Evolutionary conservation across 2,329 filamentous ascomycete species (phyloP).

Genomic region (Diaporthe sp.): DNA sequence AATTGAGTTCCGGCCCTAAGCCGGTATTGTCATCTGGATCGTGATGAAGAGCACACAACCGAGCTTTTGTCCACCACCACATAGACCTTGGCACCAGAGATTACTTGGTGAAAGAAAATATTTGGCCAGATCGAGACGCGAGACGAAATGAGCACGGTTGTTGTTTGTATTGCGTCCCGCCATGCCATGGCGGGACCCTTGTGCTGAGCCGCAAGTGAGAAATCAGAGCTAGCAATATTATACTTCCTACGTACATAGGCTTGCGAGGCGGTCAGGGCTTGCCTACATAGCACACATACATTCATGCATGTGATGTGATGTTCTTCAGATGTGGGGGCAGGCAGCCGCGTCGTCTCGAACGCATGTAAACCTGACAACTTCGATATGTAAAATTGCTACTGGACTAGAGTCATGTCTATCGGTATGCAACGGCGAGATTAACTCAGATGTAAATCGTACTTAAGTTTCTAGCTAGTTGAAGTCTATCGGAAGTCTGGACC

Average conservation of each 20-base stretch:
- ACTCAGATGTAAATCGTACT: not conserved
- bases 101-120: not conserved
- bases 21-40: not conserved
- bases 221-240: not conserved
- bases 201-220: not conserved
- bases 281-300: not conserved
- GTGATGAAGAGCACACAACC: not conserved
- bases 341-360: not conserved
- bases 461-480: not conserved
- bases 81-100: not conserved
- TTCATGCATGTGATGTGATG: not conserved
- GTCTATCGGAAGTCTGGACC: not conserved
- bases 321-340: not conserved
- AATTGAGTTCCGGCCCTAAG: not conserved
- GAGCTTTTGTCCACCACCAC: not conserved
- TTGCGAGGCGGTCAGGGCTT: not conserved
- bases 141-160: not conserved
- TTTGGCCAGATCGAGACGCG: not conserved
- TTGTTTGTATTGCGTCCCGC: not conserved
- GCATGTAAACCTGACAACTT: not conserved
- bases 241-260: not conserved
- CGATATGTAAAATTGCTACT: too few species aligned
- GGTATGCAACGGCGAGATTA: not conserved
- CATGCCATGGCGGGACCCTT: not conserved
- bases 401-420: not conserved